Evolutionary conservation across 768 basidiomycete species (phyloP).

Genomic region (Artomyces pyxidatus): DNA sequence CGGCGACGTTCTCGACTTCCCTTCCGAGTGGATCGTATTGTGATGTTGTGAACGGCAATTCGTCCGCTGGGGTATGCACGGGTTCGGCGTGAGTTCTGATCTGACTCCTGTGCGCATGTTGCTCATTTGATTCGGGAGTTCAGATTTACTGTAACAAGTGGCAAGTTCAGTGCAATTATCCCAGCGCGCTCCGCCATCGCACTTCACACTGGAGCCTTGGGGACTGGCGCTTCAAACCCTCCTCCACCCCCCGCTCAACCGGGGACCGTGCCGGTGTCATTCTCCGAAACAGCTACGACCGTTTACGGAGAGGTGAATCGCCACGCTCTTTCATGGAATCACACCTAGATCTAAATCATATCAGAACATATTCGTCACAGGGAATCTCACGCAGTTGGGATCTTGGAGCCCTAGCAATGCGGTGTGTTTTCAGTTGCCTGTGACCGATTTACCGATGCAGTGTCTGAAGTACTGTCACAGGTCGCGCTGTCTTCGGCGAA

Average conservation of each 20-base stretch:
- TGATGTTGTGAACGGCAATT: conserved; percentile 51
- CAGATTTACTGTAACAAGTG: conserved; percentile 1
- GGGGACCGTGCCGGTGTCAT: conserved; percentile 17
- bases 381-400: conserved; percentile 48
- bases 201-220: conserved; percentile 15
- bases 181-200: conserved; percentile 20
- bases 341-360: no score
- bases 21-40: conserved; percentile 55
- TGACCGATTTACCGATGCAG: neutral
- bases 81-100: conserved; percentile 33
- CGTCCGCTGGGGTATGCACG: conserved; percentile 35
- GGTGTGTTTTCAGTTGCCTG: conserved; percentile 24
- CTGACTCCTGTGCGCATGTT: no score
- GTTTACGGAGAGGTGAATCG: conserved; percentile 51
- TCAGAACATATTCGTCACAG: conserved; percentile 54
- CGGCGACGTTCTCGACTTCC: conserved; percentile 45
- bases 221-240: no score
- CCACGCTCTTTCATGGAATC: no score
- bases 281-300: conserved; percentile 49
- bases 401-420: conserved; percentile 40
- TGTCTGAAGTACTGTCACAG: conserved; percentile 19
- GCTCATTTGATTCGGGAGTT: no score
- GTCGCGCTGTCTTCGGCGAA: conserved; percentile 43
- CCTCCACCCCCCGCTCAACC: no score
- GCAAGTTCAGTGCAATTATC: conserved; percentile 19